These are phyloP conservation scores for Salvia sclarea DNA, from an alignment of 305 asterid genomes.

Conservation along the genomic window DNA sequence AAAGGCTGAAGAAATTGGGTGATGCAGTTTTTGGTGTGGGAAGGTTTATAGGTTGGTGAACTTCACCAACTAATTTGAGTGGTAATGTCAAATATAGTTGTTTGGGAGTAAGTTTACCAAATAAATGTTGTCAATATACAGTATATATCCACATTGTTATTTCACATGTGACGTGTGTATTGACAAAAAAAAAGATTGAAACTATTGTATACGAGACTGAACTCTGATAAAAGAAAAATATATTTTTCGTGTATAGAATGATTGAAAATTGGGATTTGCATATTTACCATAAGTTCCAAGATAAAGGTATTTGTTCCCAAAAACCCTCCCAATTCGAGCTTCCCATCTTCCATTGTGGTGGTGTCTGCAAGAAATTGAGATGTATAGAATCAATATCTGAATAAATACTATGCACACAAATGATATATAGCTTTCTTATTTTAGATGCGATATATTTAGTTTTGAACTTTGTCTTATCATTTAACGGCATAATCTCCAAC, in stretches of 20 bases:
- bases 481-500: constrained; percentile 6
- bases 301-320: constrained; percentile 83
- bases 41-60: constrained; percentile 37
- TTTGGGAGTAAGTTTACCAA: not conserved
- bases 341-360: constrained; percentile 98
- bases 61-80: constrained; percentile 34
- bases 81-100: constrained; percentile 1
- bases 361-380: constrained; percentile 50
- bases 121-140: not conserved
- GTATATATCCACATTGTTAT: not conserved
- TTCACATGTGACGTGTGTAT: not conserved
- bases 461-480: constrained; percentile 35
- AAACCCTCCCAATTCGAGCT: constrained; percentile 85
- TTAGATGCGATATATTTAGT: not conserved
- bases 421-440: not conserved
- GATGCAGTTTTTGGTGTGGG: constrained; percentile 3
- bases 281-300: constrained; percentile 80
- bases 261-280: not conserved
- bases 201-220: not conserved
- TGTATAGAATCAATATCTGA: not conserved
- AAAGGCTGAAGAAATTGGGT: not conserved
- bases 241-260: too few relatives aligned
- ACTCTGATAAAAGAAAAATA: too few relatives aligned
- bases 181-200: not conserved
- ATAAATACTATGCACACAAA: not conserved